Evolutionary conservation across 2,329 filamentous ascomycete genomes (phyloP), one percentile per base, ranked within the genome.

Genomic region (Scolecobasidium constrictum): DNA sequence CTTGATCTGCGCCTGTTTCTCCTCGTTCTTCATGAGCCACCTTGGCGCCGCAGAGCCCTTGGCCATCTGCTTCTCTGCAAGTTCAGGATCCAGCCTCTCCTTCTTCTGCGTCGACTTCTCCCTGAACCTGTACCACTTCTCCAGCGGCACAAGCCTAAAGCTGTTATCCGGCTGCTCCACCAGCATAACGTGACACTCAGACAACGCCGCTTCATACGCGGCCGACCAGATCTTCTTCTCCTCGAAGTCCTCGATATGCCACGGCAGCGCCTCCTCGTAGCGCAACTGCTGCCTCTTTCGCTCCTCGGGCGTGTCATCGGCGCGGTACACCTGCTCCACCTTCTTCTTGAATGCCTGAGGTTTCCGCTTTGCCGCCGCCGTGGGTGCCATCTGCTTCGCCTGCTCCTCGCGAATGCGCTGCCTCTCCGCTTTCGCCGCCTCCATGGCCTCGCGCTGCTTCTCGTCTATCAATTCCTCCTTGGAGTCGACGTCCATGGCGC

Each of bases 221-320:
- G 88, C 92, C 23, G 92, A 81, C 86, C 88, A 96, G 3, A 85
- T 83, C 53, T 94, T 90, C 60, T 90, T 94, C 49, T 87, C 86
- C 55, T 98, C 90, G 33, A 88, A 93, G 59, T 98, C 92, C 58
- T 98, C 92, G 26, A 98, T 64, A 59, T 95, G 88, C 92, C 92
- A 98, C 4, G 92, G 92, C 39, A 95, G 69, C 3, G 90, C 86
- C 61, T 98, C 92, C 59, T 96, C 92, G 51, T 96, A 98, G 49
- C 88, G 75, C 34, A 80, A 65, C 46, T 76, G 68, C 34, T 72
- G 68, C 39, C 67, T 67, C 46, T 82, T 64, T 77, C 78, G 67
- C 72, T 93, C 72, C 74, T 92, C 67, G 65, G 73, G 73, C 2
- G 77, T 78, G 56, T 79, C 76, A 45, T 93, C 84, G n/a, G 83